Conservation (phyloP, 148 eudicot species). For the Rhododendron simsii region DNA sequence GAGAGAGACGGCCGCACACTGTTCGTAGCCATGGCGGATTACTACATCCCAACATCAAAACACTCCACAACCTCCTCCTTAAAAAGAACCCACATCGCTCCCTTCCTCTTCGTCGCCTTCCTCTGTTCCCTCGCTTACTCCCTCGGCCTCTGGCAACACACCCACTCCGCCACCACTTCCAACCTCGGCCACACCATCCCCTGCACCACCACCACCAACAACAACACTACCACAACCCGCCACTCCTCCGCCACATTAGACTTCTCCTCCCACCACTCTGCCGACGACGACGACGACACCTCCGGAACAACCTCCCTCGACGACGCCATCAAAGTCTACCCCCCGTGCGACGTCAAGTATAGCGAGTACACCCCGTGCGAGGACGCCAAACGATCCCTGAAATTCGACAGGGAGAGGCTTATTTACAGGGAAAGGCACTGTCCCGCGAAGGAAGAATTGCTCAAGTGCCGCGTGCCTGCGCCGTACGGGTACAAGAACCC, state of each 20-base stretch:
- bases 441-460: conserved; percentile 42
- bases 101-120: conserved; percentile 17
- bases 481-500: conserved; percentile 66
- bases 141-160: conserved; percentile 43
- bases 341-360: conserved; percentile 34
- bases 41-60: conserved; percentile 47
- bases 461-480: conserved; percentile 66
- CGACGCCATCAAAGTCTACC: conserved; percentile 19
- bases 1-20: not conserved
- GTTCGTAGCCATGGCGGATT: conserved; percentile 34
- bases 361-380: conserved; percentile 86
- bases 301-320: not conserved
- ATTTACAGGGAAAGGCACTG: conserved; percentile 75
- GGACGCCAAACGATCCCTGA: conserved; percentile 42
- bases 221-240: not conserved
- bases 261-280: conserved; percentile 51
- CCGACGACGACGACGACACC: conserved; percentile 16
- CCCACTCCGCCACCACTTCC: conserved; percentile 15
- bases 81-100: conserved; percentile 12
- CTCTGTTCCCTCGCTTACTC: conserved; percentile 49
- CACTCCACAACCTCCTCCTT: conserved; percentile 14
- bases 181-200: conserved; percentile 5
- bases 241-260: conserved; percentile 15
- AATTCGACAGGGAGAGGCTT: conserved; percentile 35
- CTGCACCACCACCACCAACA: conserved; percentile 11